Evolutionary conservation across 2,329 filamentous ascomycete genomes (phyloP), one percentile per base, ranked within the genome.

Genomic region (Ophiostoma triangulosporum): DNA sequence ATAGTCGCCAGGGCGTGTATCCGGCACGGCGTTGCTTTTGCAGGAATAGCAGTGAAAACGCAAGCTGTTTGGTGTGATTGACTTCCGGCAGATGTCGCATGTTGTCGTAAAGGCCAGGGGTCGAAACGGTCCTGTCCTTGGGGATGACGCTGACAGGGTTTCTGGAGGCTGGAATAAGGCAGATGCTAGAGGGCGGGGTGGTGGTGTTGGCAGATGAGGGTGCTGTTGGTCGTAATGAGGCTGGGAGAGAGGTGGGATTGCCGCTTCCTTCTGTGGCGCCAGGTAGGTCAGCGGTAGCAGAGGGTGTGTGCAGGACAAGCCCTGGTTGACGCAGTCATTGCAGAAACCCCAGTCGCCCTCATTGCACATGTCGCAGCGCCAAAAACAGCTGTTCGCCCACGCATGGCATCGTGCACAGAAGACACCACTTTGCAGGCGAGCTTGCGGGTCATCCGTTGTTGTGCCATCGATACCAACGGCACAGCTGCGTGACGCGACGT

Each of bases 281-380:
- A 78, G 73, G 59, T 88, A 84, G 1, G 82, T 78, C 45, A 95
- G 71, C 0, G 90, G 88, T 0, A 95, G 71, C 0, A 97, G 73
- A 6, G 85, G 75, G 63, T 97, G 91, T 0, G 83, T 86, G 67
- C 91, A 97, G 56, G 82, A 85, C 56, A 76, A 76, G 15, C 88
- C 89, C 65, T 84, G 81, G 56, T 91, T 90, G 29, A 95, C 88
- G 60, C 91, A 97, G 56, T 76, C 71, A 61, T 90, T 88, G 68
- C 91, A 97, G 64, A 88, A 96, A 0, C 91, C 91, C 90, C 90
- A 97, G 63, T 94, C 90, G 5, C 88, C 91, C 57, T 93, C 82
- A 61, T 95, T 95, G 69, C 91, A 97, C 26, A 76, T 66, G 56
- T 85, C 80, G 65, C 91, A 97, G 57, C 86, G 83, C 91, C 90